Base-by-base conservation (phyloP, 164 flowering plant species). In the Magnolia officinalis region DNA sequence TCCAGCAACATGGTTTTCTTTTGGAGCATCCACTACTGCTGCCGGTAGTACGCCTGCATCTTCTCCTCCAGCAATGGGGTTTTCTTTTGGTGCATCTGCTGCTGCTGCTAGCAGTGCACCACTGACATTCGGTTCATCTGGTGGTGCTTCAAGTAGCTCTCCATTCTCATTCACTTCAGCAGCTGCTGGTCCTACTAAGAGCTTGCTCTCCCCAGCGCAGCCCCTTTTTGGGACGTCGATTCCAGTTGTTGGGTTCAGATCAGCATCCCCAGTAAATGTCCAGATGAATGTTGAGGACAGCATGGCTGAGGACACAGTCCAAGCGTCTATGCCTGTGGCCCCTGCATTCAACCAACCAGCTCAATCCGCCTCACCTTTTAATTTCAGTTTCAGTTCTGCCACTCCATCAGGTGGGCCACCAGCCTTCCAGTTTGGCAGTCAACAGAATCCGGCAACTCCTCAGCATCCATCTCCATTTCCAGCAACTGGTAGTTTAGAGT, bases 281-380 rank as follows among this genome's bases (percentile, higher is more conserved):
- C 97, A 89, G 82, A 90, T 90, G 92, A 90, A 70, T 75, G 86
- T 86, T 87, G 98, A 93, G 78, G 98, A 96, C 76, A 89, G 90
- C 81, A 96, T 96, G 99, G 96, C 94, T 0, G 98, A 93, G 84
- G 99, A 94, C 80, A 82, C 90, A 2, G 77, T 86, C 70, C 95
- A 88, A 51, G 80, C 92, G 52, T 50, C 91, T 8, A 66, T 7
- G 21, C 52, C 52, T 9, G 70, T 66, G 8, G 37, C 75, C 59
- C 76, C 92, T 29, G 74, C 73, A 13, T 90, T 89, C 81, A 87
- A 88, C 49, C 91, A 87, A 75, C 81, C 84, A 11, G 75, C 86
- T 1, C 72, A 72, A 59, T 37, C 88, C 16, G 71, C 89, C 5
- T 65, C 89, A 65, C 24, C 87, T 58, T 67, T 86, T 26, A 80